Base-by-base conservation (phyloP, 192 early-diverging fungal genomes). In the Pilobolus umbonatus region DNA sequence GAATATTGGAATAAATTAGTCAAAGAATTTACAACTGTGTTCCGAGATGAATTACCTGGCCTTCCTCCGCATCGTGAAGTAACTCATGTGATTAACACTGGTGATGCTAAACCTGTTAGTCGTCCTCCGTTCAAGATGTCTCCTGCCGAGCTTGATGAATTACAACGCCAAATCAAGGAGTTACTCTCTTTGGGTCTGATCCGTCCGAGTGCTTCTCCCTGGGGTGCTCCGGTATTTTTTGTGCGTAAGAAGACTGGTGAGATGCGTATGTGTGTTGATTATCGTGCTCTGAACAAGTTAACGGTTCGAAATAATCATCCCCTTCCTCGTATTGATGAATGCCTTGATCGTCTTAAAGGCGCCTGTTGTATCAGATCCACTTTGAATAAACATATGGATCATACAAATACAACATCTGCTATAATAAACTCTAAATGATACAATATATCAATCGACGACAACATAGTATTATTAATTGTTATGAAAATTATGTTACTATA, bases 251-350 rank as follows among this genome's bases (percentile, higher is more conserved):
- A n/a, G n/a, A n/a, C n/a, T n/a, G 50, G n/a, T n/a, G n/a, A n/a
- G n/a, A n/a, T 55, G 53, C 36, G 75, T 0, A 49, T 77, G 69
- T 29, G 73, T 39, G 28, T 79, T 0, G 70, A 81, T 34, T 82
- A 80, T 61, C 51, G 61, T 9, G 38, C 46, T 10, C 48, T 88
- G 14, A 85, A 84, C 60, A 35, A 15, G 19, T 28, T 71, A 0
- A 82, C 76, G 0, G 62, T 71, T 0, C 47, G 63, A 32, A 67
- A 87, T 50, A 58, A 56, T 14, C 77, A 77, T 38, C 76, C 78
- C 0, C 21, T 80, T 11, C 82, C 81, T 0, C 30, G 66, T 22
- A 80, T 84, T 25, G 51, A 73, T 8, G 77, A 80, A 32, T 40
- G 67, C 3, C 44, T 82, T 19, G 75, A 71, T 3, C 46, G 32